A percentile compares a stretch with the other conserved stretches of the same genome.
Conservation (phyloP, 352 stramenopile species). For the Globisporangium apiculatum region DNA sequence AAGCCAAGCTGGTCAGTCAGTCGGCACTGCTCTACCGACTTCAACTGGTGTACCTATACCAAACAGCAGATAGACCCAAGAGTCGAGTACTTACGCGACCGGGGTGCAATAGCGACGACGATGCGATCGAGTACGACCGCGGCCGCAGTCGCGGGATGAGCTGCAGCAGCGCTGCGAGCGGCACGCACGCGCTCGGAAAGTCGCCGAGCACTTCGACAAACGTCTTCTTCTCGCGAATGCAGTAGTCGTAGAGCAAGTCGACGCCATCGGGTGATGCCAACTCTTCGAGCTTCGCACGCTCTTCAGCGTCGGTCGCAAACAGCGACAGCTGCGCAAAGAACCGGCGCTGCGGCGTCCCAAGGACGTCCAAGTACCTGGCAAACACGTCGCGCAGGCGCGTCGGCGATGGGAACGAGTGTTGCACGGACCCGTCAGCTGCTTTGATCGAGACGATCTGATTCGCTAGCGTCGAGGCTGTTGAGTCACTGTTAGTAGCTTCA, state of each 20-base stretch:
- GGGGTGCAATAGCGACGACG: conserved; percentile 55
- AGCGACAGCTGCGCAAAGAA: conserved; percentile 87
- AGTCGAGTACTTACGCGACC: conserved; percentile 19
- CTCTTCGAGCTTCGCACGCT: conserved; percentile 91
- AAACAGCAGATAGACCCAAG: background rate
- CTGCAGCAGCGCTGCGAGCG: conserved; percentile 70
- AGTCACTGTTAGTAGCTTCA: background rate
- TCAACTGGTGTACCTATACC: too few species aligned
- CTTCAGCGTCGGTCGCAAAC: conserved; percentile 73
- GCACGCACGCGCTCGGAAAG: conserved; percentile 71
- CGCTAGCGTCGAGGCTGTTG: conserved; percentile 10
- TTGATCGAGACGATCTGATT: conserved; percentile 36
- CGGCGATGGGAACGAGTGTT: conserved; percentile 45
- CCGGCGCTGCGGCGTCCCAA: conserved; percentile 73
- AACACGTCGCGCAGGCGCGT: conserved; percentile 67
- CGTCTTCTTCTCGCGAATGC: conserved; percentile 88
- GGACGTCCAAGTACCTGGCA: conserved; percentile 79
- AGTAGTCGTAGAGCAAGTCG: conserved; percentile 92
- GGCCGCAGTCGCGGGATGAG: conserved; percentile 82
- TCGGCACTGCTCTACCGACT: background rate
- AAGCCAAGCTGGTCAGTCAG: background rate
- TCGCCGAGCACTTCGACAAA: conserved; percentile 85
- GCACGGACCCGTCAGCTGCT: conserved; percentile 33
- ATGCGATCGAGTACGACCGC: conserved; percentile 91
- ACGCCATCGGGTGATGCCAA: conserved; percentile 81